Conservation (phyloP, 2,329 filamentous ascomycete genomes). For the Hypoxylon sp. region DNA sequence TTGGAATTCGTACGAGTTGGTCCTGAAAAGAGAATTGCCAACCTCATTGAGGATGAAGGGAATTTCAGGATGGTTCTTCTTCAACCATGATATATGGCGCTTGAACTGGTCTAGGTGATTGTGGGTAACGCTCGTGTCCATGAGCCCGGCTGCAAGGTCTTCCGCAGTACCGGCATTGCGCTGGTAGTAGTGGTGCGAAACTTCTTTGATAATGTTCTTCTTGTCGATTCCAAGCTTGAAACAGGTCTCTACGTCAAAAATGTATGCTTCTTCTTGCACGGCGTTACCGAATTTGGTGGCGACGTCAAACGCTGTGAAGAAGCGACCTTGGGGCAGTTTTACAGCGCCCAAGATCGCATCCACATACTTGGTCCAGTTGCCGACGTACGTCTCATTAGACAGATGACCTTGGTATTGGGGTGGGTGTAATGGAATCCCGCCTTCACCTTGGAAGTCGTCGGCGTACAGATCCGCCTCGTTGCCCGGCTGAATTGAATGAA, state of each 20-base stretch:
- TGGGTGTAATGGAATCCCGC: slow-evolving; percentile 51
- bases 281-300: slow-evolving; percentile 49
- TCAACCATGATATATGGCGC: slow-evolving; percentile 54
- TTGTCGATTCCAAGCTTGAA: slow-evolving; percentile 56
- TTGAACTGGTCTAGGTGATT: slow-evolving; percentile 51
- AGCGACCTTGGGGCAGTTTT: slow-evolving; percentile 48
- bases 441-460: slow-evolving; percentile 47
- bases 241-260: slow-evolving; percentile 51
- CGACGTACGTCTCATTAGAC: slow-evolving; percentile 56
- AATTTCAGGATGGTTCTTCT: slow-evolving; percentile 52
- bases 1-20: slow-evolving; percentile 55
- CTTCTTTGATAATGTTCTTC: slow-evolving; percentile 53
- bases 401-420: slow-evolving; percentile 55
- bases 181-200: slow-evolving; percentile 59
- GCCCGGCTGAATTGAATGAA: slow-evolving; percentile 57
- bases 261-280: slow-evolving; percentile 45
- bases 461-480: slow-evolving; percentile 57
- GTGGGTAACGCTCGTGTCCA: slow-evolving; percentile 52
- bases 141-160: slow-evolving; percentile 52
- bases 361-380: slow-evolving; percentile 56
- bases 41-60: slow-evolving; percentile 57
- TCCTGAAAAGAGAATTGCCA: slow-evolving; percentile 55
- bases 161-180: slow-evolving; percentile 51
- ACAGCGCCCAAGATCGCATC: slow-evolving; percentile 52
- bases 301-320: slow-evolving; percentile 57